Percentiles rank a stretch among this genome's conserved stretches.
Evolutionary conservation across 202 grass and related monocot species (phyloP).

Genomic region (Schoenoplectus triqueter): DNA sequence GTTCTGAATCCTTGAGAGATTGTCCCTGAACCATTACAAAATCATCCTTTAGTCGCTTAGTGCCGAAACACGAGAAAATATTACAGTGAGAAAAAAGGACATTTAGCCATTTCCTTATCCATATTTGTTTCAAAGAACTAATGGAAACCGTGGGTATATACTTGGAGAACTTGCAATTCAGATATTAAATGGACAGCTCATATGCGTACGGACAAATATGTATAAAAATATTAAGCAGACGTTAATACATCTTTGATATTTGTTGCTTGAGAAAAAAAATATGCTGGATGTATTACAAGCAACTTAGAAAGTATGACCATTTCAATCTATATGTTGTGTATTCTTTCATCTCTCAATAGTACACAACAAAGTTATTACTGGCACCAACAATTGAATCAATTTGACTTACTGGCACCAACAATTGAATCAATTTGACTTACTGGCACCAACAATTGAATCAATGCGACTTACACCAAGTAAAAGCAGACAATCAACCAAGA

Average conservation of each 20-base stretch:
- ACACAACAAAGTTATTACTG: not conserved
- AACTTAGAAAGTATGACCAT: not conserved
- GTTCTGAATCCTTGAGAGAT: slow-evolving; percentile 65
- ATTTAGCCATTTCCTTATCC: not conserved
- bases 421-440: slow-evolving; percentile 42
- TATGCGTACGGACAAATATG: not conserved
- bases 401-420: slow-evolving; percentile 53
- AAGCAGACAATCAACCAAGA: slow-evolving; percentile 69
- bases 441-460: slow-evolving; percentile 16
- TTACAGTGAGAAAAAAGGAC: not conserved
- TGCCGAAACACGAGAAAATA: not conserved
- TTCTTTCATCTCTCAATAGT: not conserved
- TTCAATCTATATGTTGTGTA: slow-evolving; percentile 10
- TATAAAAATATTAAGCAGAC: not conserved
- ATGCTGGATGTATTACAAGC: not conserved
- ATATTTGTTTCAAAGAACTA: not conserved
- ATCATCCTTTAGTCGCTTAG: slow-evolving; percentile 11
- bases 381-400: slow-evolving; percentile 32
- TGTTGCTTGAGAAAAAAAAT: slow-evolving; percentile 6
- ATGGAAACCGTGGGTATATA: not conserved
- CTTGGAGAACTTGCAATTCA: not conserved
- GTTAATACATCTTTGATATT: not conserved
- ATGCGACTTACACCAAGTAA: slow-evolving; percentile 72
- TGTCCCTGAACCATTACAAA: slow-evolving; percentile 68
- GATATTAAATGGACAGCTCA: not conserved